Evolutionary conservation across 129 eudicot genomes (phyloP).

Genomic region (Helianthus annuus): DNA sequence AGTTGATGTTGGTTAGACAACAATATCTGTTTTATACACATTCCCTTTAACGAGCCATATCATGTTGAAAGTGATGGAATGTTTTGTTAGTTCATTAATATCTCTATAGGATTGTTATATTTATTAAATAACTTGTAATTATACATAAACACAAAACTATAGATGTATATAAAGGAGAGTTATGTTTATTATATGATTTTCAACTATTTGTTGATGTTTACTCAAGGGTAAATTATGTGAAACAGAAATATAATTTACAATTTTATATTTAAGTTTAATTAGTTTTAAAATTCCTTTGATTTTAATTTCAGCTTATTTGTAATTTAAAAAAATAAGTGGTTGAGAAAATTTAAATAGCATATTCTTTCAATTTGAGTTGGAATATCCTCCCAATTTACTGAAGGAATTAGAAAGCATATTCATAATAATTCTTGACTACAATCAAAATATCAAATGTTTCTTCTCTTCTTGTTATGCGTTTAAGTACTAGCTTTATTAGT

Average conservation of each 20-base stretch:
- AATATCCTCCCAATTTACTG: background rate
- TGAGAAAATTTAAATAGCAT: slow-evolving; percentile 14
- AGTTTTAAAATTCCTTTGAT: background rate
- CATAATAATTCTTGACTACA: background rate
- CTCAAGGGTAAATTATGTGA: background rate
- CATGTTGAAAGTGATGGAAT: no score
- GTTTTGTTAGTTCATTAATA: no score
- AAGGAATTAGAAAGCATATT: background rate
- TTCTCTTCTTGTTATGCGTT: background rate
- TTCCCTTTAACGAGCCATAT: no score
- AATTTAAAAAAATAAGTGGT: slow-evolving; percentile 12
- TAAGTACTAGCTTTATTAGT: no score
- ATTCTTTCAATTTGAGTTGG: slow-evolving; percentile 11
- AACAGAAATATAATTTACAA: background rate
- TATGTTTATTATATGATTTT: background rate
- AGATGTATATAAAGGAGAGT: background rate
- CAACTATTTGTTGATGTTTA: background rate
- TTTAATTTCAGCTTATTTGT: background rate
- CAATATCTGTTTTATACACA: background rate
- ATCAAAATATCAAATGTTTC: background rate
- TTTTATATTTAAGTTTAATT: background rate
- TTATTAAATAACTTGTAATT: no score
- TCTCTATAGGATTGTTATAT: no score
- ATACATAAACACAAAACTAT: no score
- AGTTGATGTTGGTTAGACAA: background rate